Base-by-base conservation (phyloP, 164 flowering plant species). In the Tetracentron sinense region DNA sequence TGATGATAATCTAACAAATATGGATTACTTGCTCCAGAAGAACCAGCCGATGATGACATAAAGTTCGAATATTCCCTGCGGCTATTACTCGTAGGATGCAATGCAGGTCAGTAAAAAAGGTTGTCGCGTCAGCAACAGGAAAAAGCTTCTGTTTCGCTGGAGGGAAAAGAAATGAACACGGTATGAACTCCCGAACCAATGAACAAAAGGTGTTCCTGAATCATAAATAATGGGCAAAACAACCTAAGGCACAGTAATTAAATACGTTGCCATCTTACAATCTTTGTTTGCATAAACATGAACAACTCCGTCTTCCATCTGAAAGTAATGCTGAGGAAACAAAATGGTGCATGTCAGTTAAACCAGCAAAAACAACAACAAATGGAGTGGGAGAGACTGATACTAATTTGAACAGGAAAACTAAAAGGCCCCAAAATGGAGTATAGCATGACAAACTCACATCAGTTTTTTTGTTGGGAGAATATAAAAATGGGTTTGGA, bases 291-390 rank as follows among this genome's bases (percentile, higher is more conserved):
- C 85, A 77, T 85, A 95, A 38, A 95, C 99, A 68, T 87, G 94
- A 71, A 88, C 81, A 25, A 92, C 97, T 19, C 99, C 99, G 75
- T 94, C 96, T 73, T 83, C 90, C 99, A 89, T 86, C 74, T 82
- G 85, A 77, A 85, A 95, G 67, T 79, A 77, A 69, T 95, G 99
- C 99, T 95, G 96, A 67, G 53, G 51, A 56, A 62, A 62, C n/a
- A 56, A 59, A 33, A 49, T 8, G 48, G 27, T 19, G 6, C 7
- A 56, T 4, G 15, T 35, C 56, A 65, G 51, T 52, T 3, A 31
- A 38, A 54, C 56, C n/a, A 70, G 35, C 42, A 35, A 23, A 2
- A 5, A n/a, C n/a, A n/a, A n/a, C n/a, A 29, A 0, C 22, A 12
- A 49, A 15, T 30, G 12, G 48, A 22, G 52, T 10, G 3, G n/a